Evolutionary conservation across 148 eudicot species (phyloP).

Genomic region (Suaeda aralocaspica): DNA sequence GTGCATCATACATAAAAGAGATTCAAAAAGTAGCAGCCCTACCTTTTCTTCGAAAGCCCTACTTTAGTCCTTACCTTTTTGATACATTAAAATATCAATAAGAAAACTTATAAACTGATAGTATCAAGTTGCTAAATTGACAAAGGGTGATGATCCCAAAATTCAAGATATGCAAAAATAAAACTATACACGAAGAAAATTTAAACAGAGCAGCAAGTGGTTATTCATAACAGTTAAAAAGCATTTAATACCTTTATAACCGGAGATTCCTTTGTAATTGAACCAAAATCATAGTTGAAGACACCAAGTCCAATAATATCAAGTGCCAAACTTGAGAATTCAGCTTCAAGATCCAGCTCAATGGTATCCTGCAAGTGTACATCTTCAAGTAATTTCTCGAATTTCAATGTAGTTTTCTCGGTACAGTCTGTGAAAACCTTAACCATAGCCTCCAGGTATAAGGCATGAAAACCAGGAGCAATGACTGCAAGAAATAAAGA

Average conservation of each 20-base stretch:
- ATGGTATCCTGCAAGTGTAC: slow-evolving; percentile 37
- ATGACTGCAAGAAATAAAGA: slow-evolving; percentile 52
- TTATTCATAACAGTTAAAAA: slow-evolving; percentile 13
- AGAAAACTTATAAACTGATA: no score
- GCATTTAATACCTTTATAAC: slow-evolving; percentile 67
- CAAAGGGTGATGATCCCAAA: neutral
- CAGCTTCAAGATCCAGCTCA: slow-evolving; percentile 93
- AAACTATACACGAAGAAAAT: neutral
- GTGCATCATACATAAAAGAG: no score
- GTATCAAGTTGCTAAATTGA: no score
- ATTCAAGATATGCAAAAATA: neutral
- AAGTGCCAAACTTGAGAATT: slow-evolving; percentile 94
- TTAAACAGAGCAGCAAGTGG: neutral
- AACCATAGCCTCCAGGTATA: slow-evolving; percentile 95
- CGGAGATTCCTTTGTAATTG: slow-evolving; percentile 93
- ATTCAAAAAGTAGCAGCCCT: no score
- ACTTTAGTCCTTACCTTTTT: no score
- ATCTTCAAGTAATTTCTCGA: slow-evolving; percentile 65
- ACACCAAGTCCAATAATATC: slow-evolving; percentile 98
- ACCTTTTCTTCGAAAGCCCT: no score
- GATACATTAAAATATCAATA: no score
- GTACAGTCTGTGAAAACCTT: slow-evolving; percentile 73
- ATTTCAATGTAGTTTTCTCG: slow-evolving; percentile 60
- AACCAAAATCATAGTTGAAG: slow-evolving; percentile 95
- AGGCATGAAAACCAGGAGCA: slow-evolving; percentile 94